Conservation (phyloP, 192 early-diverging fungal species). For the Coemansia sp. region DNA sequence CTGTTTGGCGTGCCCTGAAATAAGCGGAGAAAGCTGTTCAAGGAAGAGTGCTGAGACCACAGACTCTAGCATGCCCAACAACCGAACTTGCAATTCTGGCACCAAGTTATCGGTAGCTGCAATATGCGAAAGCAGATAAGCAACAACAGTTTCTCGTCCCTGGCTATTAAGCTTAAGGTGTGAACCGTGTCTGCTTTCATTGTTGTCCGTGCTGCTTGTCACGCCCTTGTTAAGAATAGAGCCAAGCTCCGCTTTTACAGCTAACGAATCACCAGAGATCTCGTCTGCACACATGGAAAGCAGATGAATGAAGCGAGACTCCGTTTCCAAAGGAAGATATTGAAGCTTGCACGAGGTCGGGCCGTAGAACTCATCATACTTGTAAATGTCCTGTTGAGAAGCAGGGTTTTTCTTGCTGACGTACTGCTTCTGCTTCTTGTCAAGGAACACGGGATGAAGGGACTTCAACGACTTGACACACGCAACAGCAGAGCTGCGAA, state of each 20-base stretch:
- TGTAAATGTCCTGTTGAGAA: constrained; percentile 52
- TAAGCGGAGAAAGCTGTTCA: constrained; percentile 35
- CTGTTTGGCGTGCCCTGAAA: constrained; percentile 11
- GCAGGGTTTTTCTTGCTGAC: constrained; percentile 9
- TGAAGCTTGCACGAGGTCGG: constrained; percentile 46
- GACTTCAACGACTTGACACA: constrained; percentile 61
- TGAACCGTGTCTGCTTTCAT: constrained; percentile 14
- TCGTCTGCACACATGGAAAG: constrained; percentile 31
- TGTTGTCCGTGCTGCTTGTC: constrained; percentile 2
- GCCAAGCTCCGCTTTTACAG: constrained; percentile 42
- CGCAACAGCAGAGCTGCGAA: constrained; percentile 64
- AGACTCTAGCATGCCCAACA: constrained; percentile 22
- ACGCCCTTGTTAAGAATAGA: constrained; percentile 44
- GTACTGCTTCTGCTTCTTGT: constrained; percentile 24
- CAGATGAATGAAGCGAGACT: constrained; percentile 52
- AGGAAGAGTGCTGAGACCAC: constrained; percentile 14
- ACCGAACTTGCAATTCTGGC: constrained; percentile 40
- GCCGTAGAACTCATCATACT: constrained; percentile 64
- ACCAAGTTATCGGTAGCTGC: constrained; percentile 41
- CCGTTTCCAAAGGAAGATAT: constrained; percentile 57
- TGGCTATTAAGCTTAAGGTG: constrained; percentile 25
- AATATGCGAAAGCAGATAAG: constrained; percentile 61
- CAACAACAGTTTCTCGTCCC: constrained; percentile 43
- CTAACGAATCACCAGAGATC: constrained; percentile 30
- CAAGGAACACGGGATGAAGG: constrained; percentile 16